Conservation (phyloP, 2,329 filamentous ascomycete genomes). For the Epichloe brachyelytri region DNA sequence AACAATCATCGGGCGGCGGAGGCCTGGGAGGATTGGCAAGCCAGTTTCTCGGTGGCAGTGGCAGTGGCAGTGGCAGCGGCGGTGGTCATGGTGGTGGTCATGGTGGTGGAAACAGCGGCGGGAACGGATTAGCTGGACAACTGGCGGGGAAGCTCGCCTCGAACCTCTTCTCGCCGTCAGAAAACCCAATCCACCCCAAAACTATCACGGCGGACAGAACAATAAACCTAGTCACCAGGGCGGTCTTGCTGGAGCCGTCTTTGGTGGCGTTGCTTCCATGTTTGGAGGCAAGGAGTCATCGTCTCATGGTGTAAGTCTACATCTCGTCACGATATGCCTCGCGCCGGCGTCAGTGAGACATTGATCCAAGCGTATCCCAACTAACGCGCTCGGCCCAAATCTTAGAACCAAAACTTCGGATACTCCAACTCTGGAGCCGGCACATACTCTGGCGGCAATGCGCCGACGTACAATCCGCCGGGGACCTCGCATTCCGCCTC, state of each 20-base stretch:
- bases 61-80: conserved; percentile 13
- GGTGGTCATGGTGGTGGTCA: conserved; percentile 23
- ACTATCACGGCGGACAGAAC: conserved; percentile 35
- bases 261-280: conserved; percentile 43
- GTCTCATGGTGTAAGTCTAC: conserved; percentile 10
- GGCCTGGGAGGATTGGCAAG: conserved; percentile 7
- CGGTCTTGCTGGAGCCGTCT: conserved; percentile 39
- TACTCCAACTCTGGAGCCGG: conserved; percentile 44
- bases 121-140: conserved; percentile 35
- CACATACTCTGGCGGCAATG: conserved; percentile 47
- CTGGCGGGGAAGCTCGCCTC: conserved; percentile 44
- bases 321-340: not conserved
- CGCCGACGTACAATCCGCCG: conserved; percentile 35
- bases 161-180: conserved; percentile 35
- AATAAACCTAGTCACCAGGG: conserved; percentile 26
- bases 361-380: not conserved
- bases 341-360: not conserved
- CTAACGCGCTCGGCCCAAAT: conserved; percentile 5
- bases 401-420: conserved; percentile 44
- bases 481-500: conserved; percentile 16
- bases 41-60: not conserved
- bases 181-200: conserved; percentile 31
- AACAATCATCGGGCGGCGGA: conserved; percentile 17
- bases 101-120: conserved; percentile 22
- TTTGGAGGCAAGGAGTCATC: conserved; percentile 31